These are phyloP conservation scores for Phytophthora idaei DNA, from an alignment of 352 stramenopile species.

Conservation along the genomic window DNA sequence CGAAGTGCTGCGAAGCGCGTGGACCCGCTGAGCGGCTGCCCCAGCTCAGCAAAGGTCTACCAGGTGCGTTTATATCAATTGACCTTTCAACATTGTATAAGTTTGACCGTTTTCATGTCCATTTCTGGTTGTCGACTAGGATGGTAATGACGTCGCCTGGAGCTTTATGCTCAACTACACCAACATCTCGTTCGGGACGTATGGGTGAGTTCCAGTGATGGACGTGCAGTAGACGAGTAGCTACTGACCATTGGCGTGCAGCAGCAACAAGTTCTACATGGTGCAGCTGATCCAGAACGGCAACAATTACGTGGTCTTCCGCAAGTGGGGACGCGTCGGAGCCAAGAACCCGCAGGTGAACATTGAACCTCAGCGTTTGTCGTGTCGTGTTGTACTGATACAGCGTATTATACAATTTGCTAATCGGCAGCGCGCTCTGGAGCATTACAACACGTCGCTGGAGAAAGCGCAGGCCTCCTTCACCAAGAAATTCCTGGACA, in stretches of 20 bases:
- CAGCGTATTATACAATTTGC: neutral
- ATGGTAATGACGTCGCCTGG: slow-evolving; percentile 39
- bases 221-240: neutral
- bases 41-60: slow-evolving; percentile 31
- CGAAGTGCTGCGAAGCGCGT: slow-evolving; percentile 20
- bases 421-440: slow-evolving; percentile 34
- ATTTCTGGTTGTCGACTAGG: slow-evolving; percentile 23
- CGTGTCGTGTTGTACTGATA: slow-evolving; percentile 5
- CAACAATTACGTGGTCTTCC: slow-evolving; percentile 54
- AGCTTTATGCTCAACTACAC: slow-evolving; percentile 60
- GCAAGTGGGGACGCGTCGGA: slow-evolving; percentile 74
- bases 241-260: slow-evolving; percentile 18
- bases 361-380: neutral
- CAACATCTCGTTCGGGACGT: slow-evolving; percentile 54
- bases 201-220: slow-evolving; percentile 36
- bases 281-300: slow-evolving; percentile 65
- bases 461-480: slow-evolving; percentile 62
- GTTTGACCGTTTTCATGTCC: slow-evolving; percentile 3
- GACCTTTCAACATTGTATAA: neutral
- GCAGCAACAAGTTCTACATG: slow-evolving; percentile 86
- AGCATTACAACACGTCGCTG: slow-evolving; percentile 47
- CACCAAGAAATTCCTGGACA: slow-evolving; percentile 66
- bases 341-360: slow-evolving; percentile 64
- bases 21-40: slow-evolving; percentile 40
- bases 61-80: slow-evolving; percentile 17